Base-by-base conservation (phyloP, 192 early-diverging fungal species). In the Chytriomyces sp. region DNA sequence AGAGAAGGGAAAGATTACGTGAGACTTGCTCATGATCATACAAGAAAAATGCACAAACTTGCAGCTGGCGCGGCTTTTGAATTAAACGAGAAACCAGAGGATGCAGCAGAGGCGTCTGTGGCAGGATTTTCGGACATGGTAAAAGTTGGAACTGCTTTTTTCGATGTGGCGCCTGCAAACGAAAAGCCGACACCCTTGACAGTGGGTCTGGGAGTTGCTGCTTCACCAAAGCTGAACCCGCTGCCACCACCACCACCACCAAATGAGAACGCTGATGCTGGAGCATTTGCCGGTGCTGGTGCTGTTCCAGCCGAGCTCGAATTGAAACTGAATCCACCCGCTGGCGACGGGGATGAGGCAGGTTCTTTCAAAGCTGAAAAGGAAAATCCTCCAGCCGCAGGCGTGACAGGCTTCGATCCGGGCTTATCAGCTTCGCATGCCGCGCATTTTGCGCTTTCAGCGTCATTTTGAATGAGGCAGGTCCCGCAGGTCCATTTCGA, bases 381-480 rank as follows among this genome's bases (percentile, higher is more conserved):
- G 11, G 62, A 64, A 64, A 64, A 64, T 64, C 62, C 62, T 28
- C 62, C 24, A 64, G n/a, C 35, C 9, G 62, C 11, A 20, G 62
- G 23, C 35, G 62, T 64, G 57, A 20, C 20, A 59, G 57, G 20
- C 57, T 59, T 59, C 20, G 64, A 23, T 28, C 64, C 64, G 16
- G 64, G 64, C 26, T 65, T 65, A 9, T 23, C 24, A 26, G 24
- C 35, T 65, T 65, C 64, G 26, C 64, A 65, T 6, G 64, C 64
- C 20, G 5, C 64, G 26, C 64, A 65, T 65, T 65, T 65, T 16
- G 26, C 13, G 13, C 26, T 65, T 23, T 65, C 64, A 28, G 35
- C 18, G 18, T 18, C 13, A 43, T 65, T 65, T 16, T 13, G 16
- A 23, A 65, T 26, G 16, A 65, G 26, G 26, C 64, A 65, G 18